A percentile compares a stretch with the other conserved stretches of the same genome.
Evolutionary conservation across 2,329 filamentous ascomycete species (phyloP).

Genomic region (Penicillium sp.): DNA sequence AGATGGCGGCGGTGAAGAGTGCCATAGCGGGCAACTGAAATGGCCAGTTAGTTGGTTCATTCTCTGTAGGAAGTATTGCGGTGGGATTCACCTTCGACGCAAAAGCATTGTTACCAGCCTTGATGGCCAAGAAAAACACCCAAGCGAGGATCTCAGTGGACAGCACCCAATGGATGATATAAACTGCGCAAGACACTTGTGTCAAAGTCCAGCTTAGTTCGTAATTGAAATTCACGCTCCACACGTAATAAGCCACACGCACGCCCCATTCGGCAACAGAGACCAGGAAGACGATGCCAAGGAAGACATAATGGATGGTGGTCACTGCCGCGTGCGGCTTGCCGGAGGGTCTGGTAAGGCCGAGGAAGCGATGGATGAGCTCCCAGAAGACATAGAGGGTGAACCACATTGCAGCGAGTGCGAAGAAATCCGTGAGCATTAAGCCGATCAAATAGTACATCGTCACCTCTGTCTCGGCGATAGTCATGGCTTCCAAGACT

Average conservation of each 20-base stretch:
- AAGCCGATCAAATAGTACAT: conserved; percentile 17
- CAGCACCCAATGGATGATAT: conserved; percentile 14
- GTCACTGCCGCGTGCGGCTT: conserved; percentile 12
- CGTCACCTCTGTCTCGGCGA: conserved; percentile 13
- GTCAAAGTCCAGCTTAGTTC: not conserved
- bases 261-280: conserved; percentile 13
- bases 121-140: conserved; percentile 13
- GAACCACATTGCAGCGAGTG: conserved; percentile 7
- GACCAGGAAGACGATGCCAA: conserved; percentile 7
- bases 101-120: conserved; percentile 11
- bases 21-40: conserved; percentile 11
- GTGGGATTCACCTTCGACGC: conserved; percentile 12
- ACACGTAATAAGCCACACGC: conserved; percentile 8
- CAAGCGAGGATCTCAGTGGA: conserved; percentile 20
- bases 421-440: conserved; percentile 18
- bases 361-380: conserved; percentile 15
- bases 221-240: not conserved
- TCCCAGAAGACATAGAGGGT: conserved; percentile 18
- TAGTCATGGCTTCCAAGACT: conserved; percentile 10
- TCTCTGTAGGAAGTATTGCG: not conserved
- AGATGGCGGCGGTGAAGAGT: conserved; percentile 12
- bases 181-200: conserved; percentile 8
- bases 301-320: conserved; percentile 14
- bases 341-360: conserved; percentile 11
- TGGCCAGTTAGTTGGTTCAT: not conserved